Evolutionary conservation across 768 basidiomycete genomes (phyloP).

Genomic region (Podaxis pistillaris): DNA sequence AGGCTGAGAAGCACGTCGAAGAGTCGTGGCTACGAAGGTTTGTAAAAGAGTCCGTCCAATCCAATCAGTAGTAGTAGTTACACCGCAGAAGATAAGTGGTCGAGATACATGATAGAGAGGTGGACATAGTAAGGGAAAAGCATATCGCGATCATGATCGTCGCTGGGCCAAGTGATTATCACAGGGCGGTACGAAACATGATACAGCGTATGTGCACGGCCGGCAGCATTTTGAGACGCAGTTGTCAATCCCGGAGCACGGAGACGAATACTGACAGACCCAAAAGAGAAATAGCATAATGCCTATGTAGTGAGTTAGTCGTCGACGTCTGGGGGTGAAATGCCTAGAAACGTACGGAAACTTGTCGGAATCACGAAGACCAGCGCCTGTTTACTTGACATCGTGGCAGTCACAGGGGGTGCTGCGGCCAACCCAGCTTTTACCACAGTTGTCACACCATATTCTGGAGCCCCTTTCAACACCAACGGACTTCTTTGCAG

Average conservation of each 20-base stretch:
- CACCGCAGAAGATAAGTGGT: conserved; percentile 12
- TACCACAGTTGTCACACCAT: conserved; percentile 79
- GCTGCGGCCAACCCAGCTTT: conserved; percentile 57
- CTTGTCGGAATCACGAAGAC: background rate
- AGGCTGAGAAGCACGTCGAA: conserved; percentile 2
- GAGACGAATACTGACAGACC: conserved; percentile 26
- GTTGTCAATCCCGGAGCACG: background rate
- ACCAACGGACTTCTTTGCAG: conserved; percentile 53
- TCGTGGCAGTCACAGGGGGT: conserved; percentile 61
- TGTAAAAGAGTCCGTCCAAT: conserved; percentile 10
- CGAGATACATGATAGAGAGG: conserved; percentile 26
- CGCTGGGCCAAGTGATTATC: conserved; percentile 51
- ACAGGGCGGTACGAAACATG: conserved; percentile 66
- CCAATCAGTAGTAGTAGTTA: conserved; percentile 1
- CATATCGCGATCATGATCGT: conserved; percentile 65
- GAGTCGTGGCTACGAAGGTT: background rate
- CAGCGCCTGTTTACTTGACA: conserved; percentile 47
- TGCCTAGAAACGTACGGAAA: conserved; percentile 9
- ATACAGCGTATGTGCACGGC: conserved; percentile 56
- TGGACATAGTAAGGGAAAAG: conserved; percentile 26
- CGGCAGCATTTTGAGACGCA: conserved; percentile 26
- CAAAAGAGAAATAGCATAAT: conserved; percentile 24
- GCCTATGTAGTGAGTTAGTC: background rate
- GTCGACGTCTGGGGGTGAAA: conserved; percentile 2
- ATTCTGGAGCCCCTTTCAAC: conserved; percentile 59